phyloP scores from a whole-genome alignment of 2,329 filamentous ascomycete genomes.

The Trichoderma koningiopsis region DNA sequence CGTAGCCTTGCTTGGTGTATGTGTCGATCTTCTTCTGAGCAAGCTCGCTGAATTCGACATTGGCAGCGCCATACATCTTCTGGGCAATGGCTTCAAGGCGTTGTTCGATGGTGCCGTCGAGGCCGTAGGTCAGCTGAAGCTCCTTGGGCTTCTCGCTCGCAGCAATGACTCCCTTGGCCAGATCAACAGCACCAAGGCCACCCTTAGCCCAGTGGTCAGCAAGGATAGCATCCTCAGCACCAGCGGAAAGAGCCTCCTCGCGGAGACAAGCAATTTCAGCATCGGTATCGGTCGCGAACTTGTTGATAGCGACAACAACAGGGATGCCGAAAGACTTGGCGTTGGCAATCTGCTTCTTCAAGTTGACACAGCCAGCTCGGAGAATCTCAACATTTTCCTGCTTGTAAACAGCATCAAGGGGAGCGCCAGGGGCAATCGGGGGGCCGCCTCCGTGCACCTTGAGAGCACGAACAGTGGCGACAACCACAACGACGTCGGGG shows the following conservation, averaged over 20 bases:
- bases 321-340: constrained; percentile 87
- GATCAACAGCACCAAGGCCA: constrained; percentile 83
- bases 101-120: constrained; percentile 78
- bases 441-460: constrained; percentile 97
- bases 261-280: constrained; percentile 87
- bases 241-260: constrained; percentile 87
- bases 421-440: constrained; percentile 83
- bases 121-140: constrained; percentile 83
- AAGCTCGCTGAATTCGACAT: constrained; percentile 89
- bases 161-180: constrained; percentile 83
- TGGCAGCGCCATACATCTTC: constrained; percentile 90
- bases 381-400: constrained; percentile 93
- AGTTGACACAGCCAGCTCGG: constrained; percentile 86
- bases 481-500: constrained; percentile 91
- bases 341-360: constrained; percentile 93
- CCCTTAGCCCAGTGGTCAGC: constrained; percentile 98
- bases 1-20: constrained; percentile 89
- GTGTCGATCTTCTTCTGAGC: constrained; percentile 96
- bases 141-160: constrained; percentile 82
- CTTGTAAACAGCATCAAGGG: constrained; percentile 85
- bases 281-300: constrained; percentile 89
- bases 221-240: constrained; percentile 89
- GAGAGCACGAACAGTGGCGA: constrained; percentile 90
- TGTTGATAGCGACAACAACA: constrained; percentile 96
- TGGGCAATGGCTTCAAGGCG: constrained; percentile 89